Conservation (phyloP, 2,329 filamentous ascomycete genomes). For the Cercospora berteroae region DNA sequence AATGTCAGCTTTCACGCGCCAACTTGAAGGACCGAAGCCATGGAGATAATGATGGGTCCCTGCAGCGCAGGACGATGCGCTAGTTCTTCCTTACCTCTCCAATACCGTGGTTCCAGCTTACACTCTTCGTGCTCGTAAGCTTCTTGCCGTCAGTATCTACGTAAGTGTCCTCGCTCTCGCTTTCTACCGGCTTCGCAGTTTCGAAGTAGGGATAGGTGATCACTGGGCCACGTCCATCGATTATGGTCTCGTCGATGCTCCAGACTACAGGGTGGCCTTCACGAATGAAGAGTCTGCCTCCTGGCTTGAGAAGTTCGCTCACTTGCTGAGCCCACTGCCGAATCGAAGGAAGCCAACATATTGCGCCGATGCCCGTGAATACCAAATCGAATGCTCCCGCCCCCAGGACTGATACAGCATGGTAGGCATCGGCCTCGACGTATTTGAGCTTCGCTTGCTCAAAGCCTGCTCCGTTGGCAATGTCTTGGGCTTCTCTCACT, state of each 20-base stretch:
- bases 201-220: constrained; percentile 27
- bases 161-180: constrained; percentile 17
- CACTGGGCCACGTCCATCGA: constrained; percentile 1
- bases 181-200: constrained; percentile 13
- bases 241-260: constrained; percentile 16
- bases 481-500: constrained; percentile 15
- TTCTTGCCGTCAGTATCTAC: constrained; percentile 15
- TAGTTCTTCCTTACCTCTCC: constrained; percentile 15
- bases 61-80: not conserved
- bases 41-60: not conserved
- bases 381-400: constrained; percentile 23
- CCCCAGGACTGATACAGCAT: constrained; percentile 11
- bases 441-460: constrained; percentile 18
- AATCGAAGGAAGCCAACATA: constrained; percentile 27
- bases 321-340: constrained; percentile 22
- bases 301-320: constrained; percentile 15
- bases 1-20: not conserved
- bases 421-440: constrained; percentile 21
- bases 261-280: constrained; percentile 27
- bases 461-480: constrained; percentile 16
- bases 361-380: constrained; percentile 25
- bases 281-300: constrained; percentile 25
- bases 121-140: constrained; percentile 16
- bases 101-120: constrained; percentile 28
- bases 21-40: not conserved